These are phyloP conservation scores for Mallotus japonicus DNA, from an alignment of 441 rosid genomes.

Conservation along the genomic window DNA sequence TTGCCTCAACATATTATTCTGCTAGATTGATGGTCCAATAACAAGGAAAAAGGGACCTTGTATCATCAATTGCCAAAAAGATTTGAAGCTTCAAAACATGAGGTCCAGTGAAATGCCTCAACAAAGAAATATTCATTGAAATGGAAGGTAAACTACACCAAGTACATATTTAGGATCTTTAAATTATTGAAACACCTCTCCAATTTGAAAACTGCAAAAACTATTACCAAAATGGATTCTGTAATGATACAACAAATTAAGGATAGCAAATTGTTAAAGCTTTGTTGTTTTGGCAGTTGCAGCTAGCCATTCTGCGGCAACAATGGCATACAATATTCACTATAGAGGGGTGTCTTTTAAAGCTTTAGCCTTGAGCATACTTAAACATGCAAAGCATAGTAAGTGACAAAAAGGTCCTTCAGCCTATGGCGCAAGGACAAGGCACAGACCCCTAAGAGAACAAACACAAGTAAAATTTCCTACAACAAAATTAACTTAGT, in stretches of 20 bases:
- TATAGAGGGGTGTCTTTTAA: too few relatives aligned
- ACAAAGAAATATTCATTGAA: neutral
- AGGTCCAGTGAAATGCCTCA: neutral
- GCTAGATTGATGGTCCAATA: neutral
- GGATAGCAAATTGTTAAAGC: neutral
- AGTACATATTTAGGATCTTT: neutral
- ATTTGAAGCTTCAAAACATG: neutral
- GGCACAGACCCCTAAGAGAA: too few relatives aligned
- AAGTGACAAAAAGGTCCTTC: neutral
- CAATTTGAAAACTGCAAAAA: neutral
- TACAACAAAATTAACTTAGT: neutral
- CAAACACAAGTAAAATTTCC: neutral
- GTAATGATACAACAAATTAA: neutral
- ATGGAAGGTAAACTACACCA: neutral
- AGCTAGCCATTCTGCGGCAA: neutral
- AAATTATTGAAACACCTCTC: neutral
- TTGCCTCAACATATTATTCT: neutral
- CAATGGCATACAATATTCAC: neutral
- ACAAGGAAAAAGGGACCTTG: neutral
- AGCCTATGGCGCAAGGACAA: neutral
- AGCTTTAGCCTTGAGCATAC: neutral
- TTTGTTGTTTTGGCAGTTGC: neutral
- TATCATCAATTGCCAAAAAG: neutral
- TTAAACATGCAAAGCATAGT: neutral
- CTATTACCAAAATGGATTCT: neutral